These are phyloP conservation scores for Cerioporus squamosus DNA, from an alignment of 1,284 basidiomycete species.

Conservation along the genomic window DNA sequence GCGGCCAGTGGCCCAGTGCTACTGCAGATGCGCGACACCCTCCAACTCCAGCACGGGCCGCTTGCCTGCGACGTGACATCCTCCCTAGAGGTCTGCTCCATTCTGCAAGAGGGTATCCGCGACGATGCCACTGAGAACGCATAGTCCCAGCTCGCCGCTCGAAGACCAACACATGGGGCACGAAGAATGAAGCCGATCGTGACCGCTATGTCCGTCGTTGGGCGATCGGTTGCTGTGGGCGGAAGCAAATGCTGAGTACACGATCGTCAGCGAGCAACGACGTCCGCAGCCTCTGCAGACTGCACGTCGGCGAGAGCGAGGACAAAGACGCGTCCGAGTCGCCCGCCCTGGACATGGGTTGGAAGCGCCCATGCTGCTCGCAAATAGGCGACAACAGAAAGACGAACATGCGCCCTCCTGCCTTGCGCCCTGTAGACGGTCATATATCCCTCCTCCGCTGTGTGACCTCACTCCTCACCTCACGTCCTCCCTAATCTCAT, in stretches of 20 bases:
- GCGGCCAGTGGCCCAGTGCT: too few species aligned
- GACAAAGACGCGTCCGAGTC: too few species aligned
- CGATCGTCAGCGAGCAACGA: too few species aligned
- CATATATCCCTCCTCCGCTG: constrained; percentile 18
- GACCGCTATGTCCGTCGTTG: not conserved
- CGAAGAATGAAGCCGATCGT: not conserved
- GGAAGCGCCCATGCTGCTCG: constrained; percentile 13
- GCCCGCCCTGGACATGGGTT: too few species aligned
- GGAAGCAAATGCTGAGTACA: not conserved
- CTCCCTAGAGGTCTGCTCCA: too few species aligned
- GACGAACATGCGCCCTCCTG: constrained; percentile 21
- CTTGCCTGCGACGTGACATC: too few species aligned
- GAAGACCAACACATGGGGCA: too few species aligned
- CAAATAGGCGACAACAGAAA: constrained; percentile 27
- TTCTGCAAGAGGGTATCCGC: too few species aligned
- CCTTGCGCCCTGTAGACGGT: constrained; percentile 3
- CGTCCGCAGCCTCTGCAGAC: not conserved
- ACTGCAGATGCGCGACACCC: too few species aligned
- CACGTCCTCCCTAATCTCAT: constrained; percentile 11
- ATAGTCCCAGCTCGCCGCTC: too few species aligned
- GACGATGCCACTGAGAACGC: too few species aligned
- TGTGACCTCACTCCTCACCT: constrained; percentile 24
- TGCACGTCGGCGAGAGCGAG: not conserved
- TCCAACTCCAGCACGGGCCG: too few species aligned
- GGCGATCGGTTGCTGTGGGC: not conserved